Evolutionary conservation across 2,329 filamentous ascomycete species (phyloP).

Genomic region (Colletotrichum agaves): DNA sequence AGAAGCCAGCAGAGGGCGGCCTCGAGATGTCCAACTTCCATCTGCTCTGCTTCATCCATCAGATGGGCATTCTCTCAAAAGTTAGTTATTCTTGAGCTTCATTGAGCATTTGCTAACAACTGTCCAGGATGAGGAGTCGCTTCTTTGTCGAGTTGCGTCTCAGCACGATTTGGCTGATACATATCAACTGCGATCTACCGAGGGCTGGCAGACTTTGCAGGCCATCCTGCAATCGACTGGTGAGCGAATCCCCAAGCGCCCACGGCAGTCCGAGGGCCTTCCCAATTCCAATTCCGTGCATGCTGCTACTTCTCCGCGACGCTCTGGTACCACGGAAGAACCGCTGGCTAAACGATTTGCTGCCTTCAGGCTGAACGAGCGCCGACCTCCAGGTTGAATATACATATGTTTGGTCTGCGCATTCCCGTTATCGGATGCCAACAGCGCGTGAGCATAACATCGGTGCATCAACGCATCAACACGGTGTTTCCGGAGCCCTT

Average conservation of each 20-base stretch:
- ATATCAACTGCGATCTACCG: slow-evolving; percentile 84
- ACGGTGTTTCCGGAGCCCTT: neutral
- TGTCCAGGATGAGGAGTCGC: slow-evolving; percentile 83
- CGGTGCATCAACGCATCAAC: neutral
- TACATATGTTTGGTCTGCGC: slow-evolving; percentile 4
- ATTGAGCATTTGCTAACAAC: neutral
- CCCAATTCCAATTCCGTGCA: slow-evolving; percentile 42
- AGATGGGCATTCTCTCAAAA: slow-evolving; percentile 84
- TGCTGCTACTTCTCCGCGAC: slow-evolving; percentile 41
- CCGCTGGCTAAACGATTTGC: slow-evolving; percentile 74
- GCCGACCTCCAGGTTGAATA: slow-evolving; percentile 37
- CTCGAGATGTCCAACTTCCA: slow-evolving; percentile 91
- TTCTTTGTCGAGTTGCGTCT: slow-evolving; percentile 87
- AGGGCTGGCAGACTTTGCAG: slow-evolving; percentile 93
- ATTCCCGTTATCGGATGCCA: slow-evolving; percentile 3
- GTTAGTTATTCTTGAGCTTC: slow-evolving; percentile 59
- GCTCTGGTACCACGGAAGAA: slow-evolving; percentile 55
- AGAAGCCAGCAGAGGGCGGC: slow-evolving; percentile 70
- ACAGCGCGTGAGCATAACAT: neutral
- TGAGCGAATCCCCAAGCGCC: slow-evolving; percentile 91
- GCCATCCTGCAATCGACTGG: slow-evolving; percentile 95
- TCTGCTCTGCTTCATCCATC: slow-evolving; percentile 86
- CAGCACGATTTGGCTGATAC: slow-evolving; percentile 83
- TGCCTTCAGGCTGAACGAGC: slow-evolving; percentile 70
- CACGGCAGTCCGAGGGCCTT: slow-evolving; percentile 54